Evolutionary conservation across 2,329 filamentous ascomycete genomes (phyloP).

Genomic region (Verticillium longisporum): DNA sequence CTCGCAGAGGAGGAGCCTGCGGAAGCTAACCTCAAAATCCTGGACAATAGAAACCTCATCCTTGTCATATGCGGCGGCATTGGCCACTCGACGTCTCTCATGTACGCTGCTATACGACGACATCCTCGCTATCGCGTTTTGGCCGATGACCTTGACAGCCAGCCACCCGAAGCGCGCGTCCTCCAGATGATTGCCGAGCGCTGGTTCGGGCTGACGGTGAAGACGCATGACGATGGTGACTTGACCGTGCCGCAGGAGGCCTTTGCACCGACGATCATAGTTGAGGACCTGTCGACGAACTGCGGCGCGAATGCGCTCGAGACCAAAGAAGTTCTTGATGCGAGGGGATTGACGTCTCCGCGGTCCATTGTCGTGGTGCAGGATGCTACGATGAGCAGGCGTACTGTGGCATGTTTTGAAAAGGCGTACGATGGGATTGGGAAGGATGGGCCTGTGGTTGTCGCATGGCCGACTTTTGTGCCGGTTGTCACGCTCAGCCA

Average conservation of each 20-base stretch:
- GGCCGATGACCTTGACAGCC: conserved; percentile 18
- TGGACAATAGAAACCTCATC: conserved; percentile 1
- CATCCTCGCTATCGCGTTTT: conserved; percentile 21
- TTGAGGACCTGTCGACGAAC: conserved; percentile 37
- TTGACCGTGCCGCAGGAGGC: neutral
- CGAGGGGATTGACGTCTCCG: conserved; percentile 13
- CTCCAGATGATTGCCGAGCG: conserved; percentile 25
- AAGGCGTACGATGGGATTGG: conserved; percentile 22
- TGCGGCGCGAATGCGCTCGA: conserved; percentile 35
- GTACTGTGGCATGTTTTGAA: conserved; percentile 32
- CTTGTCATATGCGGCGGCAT: conserved; percentile 36
- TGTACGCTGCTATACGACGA: conserved; percentile 30
- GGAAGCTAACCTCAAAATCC: neutral
- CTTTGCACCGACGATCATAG: conserved; percentile 17
- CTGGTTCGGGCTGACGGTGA: conserved; percentile 15
- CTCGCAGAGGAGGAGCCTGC: neutral
- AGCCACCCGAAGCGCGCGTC: conserved; percentile 29
- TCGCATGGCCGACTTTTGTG: conserved; percentile 9
- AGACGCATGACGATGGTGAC: neutral
- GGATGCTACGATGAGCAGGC: conserved; percentile 36
- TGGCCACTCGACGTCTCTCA: conserved; percentile 33
- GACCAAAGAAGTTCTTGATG: conserved; percentile 25
- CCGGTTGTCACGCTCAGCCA: neutral
- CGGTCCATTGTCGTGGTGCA: conserved; percentile 28
- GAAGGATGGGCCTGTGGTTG: neutral